Evolutionary conservation across 148 eudicot genomes (phyloP), one percentile per base, ranked within the genome.

Genomic region (Rhododendron vialii): DNA sequence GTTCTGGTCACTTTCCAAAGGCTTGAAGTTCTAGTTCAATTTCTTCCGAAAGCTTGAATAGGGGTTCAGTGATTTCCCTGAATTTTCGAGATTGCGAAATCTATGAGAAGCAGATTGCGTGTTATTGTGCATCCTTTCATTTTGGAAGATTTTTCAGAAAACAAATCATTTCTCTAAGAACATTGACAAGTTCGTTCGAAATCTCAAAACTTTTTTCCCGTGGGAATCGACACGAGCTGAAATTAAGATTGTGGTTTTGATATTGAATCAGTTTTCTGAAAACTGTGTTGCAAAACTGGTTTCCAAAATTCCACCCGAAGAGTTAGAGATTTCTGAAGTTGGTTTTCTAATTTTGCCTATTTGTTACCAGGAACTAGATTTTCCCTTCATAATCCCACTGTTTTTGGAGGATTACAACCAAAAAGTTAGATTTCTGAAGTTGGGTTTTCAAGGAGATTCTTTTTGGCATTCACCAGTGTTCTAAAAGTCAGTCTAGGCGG

Each of bases 1-100:
- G 28, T 30, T 69, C 61, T 20, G 38, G 28, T 83, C 78, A 30
- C 22, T 53, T 69, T 83, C 85, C 85, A 28, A 67, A 26, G 61
- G 24, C 78, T 83, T 69, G 9, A 83, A 77, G 35, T 84, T 87
- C 69, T 30, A 77, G 75, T 67, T 77, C 67, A n/a, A 22, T 26
- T 47, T 20, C 33, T 33, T 33, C 0, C 76, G 7, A 30, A 4
- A 30, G 41, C 41, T 30, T 14, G 41, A 13, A 71, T 30, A 33
- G 38, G 3, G 38, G 3, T 67, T 10, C 3, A 11, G 74, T 67
- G 15, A 26, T 26, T 67, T 26, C 74, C 71, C 30, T 1, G 12
- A 3, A 8, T 65, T 2, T 65, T 65, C 28, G 5, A 14, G 76
- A 71, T 71, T 71, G 38, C 8, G 35, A 14, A 71, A 33, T 71